Conservation (phyloP, 257 asterid genomes). For the Solanum virginianum region DNA sequence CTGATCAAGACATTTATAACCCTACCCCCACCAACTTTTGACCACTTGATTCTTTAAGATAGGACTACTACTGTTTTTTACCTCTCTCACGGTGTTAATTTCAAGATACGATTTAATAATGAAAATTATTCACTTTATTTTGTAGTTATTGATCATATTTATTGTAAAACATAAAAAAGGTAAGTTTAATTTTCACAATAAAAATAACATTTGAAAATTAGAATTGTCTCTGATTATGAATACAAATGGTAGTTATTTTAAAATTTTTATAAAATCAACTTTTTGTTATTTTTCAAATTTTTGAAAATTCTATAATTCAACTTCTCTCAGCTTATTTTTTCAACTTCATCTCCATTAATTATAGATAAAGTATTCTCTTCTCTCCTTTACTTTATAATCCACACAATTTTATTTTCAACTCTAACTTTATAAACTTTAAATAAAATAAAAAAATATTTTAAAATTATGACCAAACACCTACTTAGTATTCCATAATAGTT, state of each 20-base stretch:
- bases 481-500: neutral
- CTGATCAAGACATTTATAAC: neutral
- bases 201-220: too few species aligned
- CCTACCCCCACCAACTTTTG: neutral
- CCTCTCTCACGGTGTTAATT: neutral
- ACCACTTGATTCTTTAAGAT: neutral
- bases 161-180: too few species aligned
- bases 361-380: neutral
- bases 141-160: too few species aligned
- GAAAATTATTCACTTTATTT: neutral
- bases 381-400: too few species aligned
- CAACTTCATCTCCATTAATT: neutral
- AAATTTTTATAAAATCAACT: neutral
- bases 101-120: too few species aligned
- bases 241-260: too few species aligned
- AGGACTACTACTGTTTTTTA: neutral
- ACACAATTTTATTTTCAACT: too few species aligned
- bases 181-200: too few species aligned
- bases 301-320: neutral
- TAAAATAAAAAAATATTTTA: neutral
- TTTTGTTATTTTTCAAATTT: neutral
- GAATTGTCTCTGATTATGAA: too few species aligned
- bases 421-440: neutral
- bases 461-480: neutral
- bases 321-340: too few species aligned